Percentiles rank a stretch among this genome's conserved stretches.
These are phyloP conservation scores for Venturia asperata DNA, from an alignment of 2,329 filamentous ascomycete species.

Conservation along the genomic window DNA sequence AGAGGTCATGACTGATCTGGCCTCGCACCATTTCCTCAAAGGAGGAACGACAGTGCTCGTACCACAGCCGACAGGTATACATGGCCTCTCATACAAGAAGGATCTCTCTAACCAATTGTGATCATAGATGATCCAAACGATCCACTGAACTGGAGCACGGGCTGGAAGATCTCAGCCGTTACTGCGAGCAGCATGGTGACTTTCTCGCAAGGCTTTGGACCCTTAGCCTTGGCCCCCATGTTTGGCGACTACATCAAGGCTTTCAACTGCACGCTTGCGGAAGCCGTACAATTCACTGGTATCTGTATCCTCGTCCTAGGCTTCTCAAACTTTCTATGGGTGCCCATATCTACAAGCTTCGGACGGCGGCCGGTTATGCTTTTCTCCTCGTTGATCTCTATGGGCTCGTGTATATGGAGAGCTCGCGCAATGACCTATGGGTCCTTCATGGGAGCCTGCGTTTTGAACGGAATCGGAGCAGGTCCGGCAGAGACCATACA, in stretches of 20 bases:
- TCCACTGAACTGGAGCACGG: slow-evolving; percentile 43
- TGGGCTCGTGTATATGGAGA: slow-evolving; percentile 51
- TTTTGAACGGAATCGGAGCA: slow-evolving; percentile 25
- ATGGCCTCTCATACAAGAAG: neutral
- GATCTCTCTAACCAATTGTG: neutral
- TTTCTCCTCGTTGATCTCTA: slow-evolving; percentile 45
- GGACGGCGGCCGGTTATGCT: slow-evolving; percentile 50
- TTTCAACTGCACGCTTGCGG: slow-evolving; percentile 47
- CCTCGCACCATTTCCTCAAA: slow-evolving; percentile 58
- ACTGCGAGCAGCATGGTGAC: slow-evolving; percentile 40
- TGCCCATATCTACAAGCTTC: slow-evolving; percentile 49
- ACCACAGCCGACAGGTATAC: slow-evolving; percentile 40
- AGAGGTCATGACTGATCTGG: slow-evolving; percentile 55
- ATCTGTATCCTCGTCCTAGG: slow-evolving; percentile 51
- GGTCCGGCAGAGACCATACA: slow-evolving; percentile 53
- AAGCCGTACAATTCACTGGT: slow-evolving; percentile 51
- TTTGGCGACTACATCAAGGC: slow-evolving; percentile 51
- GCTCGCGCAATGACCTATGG: slow-evolving; percentile 51
- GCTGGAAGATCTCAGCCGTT: slow-evolving; percentile 46
- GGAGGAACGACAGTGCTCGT: slow-evolving; percentile 41
- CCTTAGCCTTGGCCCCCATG: slow-evolving; percentile 51
- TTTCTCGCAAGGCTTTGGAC: slow-evolving; percentile 50
- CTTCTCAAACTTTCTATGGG: slow-evolving; percentile 56
- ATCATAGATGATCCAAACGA: slow-evolving; percentile 36
- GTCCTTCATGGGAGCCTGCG: slow-evolving; percentile 57